phyloP scores from a whole-genome alignment of 331 rosid genomes.

The Saraca asoca region DNA sequence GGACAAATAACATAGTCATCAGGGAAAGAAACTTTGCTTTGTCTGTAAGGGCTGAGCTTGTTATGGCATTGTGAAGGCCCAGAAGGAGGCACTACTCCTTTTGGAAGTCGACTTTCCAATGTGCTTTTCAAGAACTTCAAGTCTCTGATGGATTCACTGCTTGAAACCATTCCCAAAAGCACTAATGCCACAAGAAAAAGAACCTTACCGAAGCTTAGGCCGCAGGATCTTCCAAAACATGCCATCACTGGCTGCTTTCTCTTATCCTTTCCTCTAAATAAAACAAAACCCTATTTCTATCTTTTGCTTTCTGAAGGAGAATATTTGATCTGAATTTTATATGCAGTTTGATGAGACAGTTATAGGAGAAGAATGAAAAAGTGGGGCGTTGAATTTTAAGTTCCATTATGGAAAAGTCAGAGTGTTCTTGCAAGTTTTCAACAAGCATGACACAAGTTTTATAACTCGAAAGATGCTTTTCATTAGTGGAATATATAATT shows the following conservation, averaged over 20 bases:
- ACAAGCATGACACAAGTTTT: constrained; percentile 14
- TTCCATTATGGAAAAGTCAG: constrained; percentile 9
- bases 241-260: constrained; percentile 31
- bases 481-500: background rate
- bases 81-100: constrained; percentile 74
- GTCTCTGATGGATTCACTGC: constrained; percentile 44
- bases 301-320: constrained; percentile 15
- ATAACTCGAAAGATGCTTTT: background rate
- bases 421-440: constrained; percentile 10
- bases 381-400: constrained; percentile 34
- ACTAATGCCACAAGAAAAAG: constrained; percentile 32
- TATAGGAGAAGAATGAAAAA: background rate
- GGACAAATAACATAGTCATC: constrained; percentile 52
- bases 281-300: background rate
- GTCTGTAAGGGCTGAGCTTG: constrained; percentile 48
- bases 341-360: background rate
- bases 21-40: constrained; percentile 31
- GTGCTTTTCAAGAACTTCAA: constrained; percentile 31
- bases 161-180: constrained; percentile 35
- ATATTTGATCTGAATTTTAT: background rate
- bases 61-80: constrained; percentile 75
- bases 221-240: constrained; percentile 3
- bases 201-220: constrained; percentile 12
- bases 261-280: background rate
- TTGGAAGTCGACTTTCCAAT: constrained; percentile 45